These are phyloP conservation scores for Suhomyces guaymorum DNA, from an alignment of 1,139 yeast genomes.

Conservation along the genomic window DNA sequence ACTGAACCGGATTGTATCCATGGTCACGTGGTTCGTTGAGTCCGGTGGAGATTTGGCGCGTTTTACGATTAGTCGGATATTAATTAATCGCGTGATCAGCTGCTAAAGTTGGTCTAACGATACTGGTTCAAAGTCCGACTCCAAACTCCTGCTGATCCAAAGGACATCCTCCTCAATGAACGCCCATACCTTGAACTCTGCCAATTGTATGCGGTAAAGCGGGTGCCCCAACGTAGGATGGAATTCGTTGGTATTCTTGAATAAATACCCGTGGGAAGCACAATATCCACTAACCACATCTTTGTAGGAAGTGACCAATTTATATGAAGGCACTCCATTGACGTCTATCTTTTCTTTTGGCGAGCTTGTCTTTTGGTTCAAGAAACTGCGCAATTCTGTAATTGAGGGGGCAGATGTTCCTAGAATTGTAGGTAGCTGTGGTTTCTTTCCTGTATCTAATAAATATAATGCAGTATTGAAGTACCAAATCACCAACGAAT, in stretches of 20 bases:
- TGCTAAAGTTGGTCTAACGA: slow-evolving; percentile 19
- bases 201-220: slow-evolving; percentile 20
- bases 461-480: slow-evolving; percentile 21
- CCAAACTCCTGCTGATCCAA: slow-evolving; percentile 22
- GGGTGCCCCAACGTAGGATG: slow-evolving; percentile 28
- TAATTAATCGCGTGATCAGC: too few relatives aligned
- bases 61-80: too few relatives aligned
- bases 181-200: slow-evolving; percentile 17
- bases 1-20: too few relatives aligned
- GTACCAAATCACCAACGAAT: slow-evolving; percentile 24
- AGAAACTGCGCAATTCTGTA: not conserved
- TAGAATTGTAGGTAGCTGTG: slow-evolving; percentile 21
- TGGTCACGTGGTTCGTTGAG: too few relatives aligned
- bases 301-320: slow-evolving; percentile 35
- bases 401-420: slow-evolving; percentile 14
- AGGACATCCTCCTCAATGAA: slow-evolving; percentile 39
- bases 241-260: slow-evolving; percentile 20
- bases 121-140: slow-evolving; percentile 24
- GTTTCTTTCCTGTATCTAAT: slow-evolving; percentile 11
- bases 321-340: slow-evolving; percentile 34
- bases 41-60: too few relatives aligned
- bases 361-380: not conserved
- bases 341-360: slow-evolving; percentile 8
- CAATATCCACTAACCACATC: slow-evolving; percentile 41
- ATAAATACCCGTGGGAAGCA: slow-evolving; percentile 24